Conservation (phyloP, 306 rosid species). For the Ochetophila trinervis region DNA sequence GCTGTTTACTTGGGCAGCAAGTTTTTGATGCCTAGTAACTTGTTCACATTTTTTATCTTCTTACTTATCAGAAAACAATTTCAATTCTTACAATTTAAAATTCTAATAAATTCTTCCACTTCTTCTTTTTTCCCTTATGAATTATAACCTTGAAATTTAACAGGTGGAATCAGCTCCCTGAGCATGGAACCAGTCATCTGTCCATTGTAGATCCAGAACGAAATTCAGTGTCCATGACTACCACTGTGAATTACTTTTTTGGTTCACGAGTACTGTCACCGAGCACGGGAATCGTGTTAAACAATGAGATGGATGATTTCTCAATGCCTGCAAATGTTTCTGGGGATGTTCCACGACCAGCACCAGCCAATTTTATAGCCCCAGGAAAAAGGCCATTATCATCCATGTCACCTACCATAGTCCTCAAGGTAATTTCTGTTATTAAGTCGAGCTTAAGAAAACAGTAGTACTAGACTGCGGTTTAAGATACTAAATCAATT, state of each 20-base stretch:
- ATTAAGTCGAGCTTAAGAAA: not conserved
- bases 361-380: conserved; percentile 64
- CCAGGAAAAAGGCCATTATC: conserved; percentile 86
- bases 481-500: too few species aligned
- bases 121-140: too few species aligned
- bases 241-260: conserved; percentile 61
- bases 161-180: conserved; percentile 74
- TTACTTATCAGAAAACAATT: not conserved
- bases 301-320: conserved; percentile 93
- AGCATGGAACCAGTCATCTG: conserved; percentile 86
- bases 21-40: not conserved
- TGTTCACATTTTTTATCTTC: not conserved
- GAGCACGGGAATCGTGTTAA: conserved; percentile 77
- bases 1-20: conserved; percentile 13
- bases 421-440: conserved; percentile 43
- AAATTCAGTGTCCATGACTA: conserved; percentile 79
- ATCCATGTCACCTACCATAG: conserved; percentile 83
- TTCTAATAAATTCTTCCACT: too few species aligned
- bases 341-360: conserved; percentile 50
- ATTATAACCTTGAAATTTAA: not conserved
- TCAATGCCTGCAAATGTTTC: conserved; percentile 56
- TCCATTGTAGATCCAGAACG: conserved; percentile 48
- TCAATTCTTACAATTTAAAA: too few species aligned
- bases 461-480: too few species aligned
- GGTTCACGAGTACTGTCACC: conserved; percentile 63